These are phyloP conservation scores for Keqinozyma sinolaborantium DNA, from an alignment of 1,139 yeast species.

Conservation along the genomic window DNA sequence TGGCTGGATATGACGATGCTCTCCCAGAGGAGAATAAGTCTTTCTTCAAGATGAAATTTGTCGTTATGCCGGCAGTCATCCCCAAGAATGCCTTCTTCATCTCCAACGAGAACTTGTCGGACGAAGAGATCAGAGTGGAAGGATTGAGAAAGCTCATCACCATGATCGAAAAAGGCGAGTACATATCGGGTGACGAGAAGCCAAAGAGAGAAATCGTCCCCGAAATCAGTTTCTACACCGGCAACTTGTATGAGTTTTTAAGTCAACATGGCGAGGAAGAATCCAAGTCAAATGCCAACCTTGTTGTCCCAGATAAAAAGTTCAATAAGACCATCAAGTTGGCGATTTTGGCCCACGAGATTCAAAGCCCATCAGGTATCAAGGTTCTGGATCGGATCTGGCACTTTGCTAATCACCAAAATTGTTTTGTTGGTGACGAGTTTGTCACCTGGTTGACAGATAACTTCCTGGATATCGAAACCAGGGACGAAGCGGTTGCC, in stretches of 20 bases:
- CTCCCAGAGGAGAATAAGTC: slow-evolving; percentile 53
- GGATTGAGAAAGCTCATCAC: slow-evolving; percentile 75
- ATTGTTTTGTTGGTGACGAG: slow-evolving; percentile 84
- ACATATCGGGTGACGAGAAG: slow-evolving; percentile 11
- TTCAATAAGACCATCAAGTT: slow-evolving; percentile 35
- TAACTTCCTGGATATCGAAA: slow-evolving; percentile 72
- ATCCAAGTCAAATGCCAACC: slow-evolving; percentile 31
- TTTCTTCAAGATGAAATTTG: slow-evolving; percentile 74
- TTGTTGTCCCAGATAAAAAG: slow-evolving; percentile 26
- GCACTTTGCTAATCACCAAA: slow-evolving; percentile 80
- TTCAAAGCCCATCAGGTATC: slow-evolving; percentile 66
- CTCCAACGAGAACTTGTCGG: slow-evolving; percentile 60
- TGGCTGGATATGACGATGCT: slow-evolving; percentile 87
- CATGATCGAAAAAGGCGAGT: slow-evolving; percentile 59
- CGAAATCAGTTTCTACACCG: slow-evolving; percentile 84
- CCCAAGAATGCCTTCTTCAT: slow-evolving; percentile 53
- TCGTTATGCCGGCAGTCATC: slow-evolving; percentile 70
- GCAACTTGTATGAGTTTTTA: slow-evolving; percentile 70
- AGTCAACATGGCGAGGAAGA: slow-evolving; percentile 30
- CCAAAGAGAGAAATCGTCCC: slow-evolving; percentile 55
- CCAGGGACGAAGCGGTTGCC: slow-evolving; percentile 76
- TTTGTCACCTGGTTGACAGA: slow-evolving; percentile 82
- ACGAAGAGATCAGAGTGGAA: slow-evolving; percentile 84
- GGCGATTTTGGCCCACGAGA: slow-evolving; percentile 54
- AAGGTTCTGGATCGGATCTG: slow-evolving; percentile 76